These are phyloP conservation scores for Penicillium ochrochloron DNA, from an alignment of 495 filamentous ascomycete species.

Conservation along the genomic window DNA sequence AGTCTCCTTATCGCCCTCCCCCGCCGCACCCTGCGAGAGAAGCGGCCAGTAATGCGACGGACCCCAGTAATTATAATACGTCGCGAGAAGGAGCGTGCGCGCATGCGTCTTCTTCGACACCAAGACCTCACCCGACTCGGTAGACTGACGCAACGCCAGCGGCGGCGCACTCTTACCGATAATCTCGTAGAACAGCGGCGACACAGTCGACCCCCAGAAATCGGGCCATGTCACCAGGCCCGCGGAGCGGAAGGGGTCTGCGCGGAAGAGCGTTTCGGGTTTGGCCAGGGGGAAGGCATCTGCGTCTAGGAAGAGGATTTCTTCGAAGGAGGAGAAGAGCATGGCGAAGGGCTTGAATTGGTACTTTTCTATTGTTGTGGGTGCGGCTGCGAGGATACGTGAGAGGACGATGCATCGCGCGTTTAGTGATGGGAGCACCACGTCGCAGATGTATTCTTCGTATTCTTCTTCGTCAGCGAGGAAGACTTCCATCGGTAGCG, in stretches of 20 bases:
- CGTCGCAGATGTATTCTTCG: constrained; percentile 52
- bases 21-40: constrained; percentile 52
- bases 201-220: constrained; percentile 55
- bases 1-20: constrained; percentile 62
- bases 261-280: constrained; percentile 47
- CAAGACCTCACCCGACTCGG: constrained; percentile 56
- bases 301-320: constrained; percentile 57
- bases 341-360: constrained; percentile 57
- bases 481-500: constrained; percentile 57
- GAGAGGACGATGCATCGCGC: constrained; percentile 51
- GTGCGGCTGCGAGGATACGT: constrained; percentile 29
- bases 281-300: constrained; percentile 49
- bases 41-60: constrained; percentile 54
- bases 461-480: constrained; percentile 48
- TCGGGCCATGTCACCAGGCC: constrained; percentile 62
- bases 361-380: constrained; percentile 38
- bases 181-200: constrained; percentile 55
- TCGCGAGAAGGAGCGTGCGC: constrained; percentile 50
- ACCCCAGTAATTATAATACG: constrained; percentile 62
- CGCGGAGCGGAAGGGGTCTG: constrained; percentile 44
- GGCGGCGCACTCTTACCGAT: constrained; percentile 32
- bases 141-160: constrained; percentile 33
- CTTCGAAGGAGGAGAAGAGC: constrained; percentile 54
- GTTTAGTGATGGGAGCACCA: constrained; percentile 46
- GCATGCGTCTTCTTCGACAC: constrained; percentile 49